phyloP scores from a whole-genome alignment of 2,329 filamentous ascomycete species.

The Xylariomycetidae sp. region DNA sequence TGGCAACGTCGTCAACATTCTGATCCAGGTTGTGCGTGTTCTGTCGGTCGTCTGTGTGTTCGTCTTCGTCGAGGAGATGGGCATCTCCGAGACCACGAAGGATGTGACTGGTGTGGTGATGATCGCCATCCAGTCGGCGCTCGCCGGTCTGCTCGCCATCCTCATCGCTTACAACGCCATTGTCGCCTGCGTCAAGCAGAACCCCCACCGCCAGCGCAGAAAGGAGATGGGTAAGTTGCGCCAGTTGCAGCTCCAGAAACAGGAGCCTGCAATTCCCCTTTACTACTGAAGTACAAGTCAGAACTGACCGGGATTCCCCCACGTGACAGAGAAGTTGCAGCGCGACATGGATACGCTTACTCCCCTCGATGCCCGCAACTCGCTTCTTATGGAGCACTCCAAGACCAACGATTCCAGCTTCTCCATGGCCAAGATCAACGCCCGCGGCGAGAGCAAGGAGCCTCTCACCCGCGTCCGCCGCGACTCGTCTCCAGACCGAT shows the following conservation, averaged over 20 bases:
- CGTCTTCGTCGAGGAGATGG: slow-evolving; percentile 89
- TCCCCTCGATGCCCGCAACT: slow-evolving; percentile 80
- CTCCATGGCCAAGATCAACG: slow-evolving; percentile 35
- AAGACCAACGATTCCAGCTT: slow-evolving; percentile 34
- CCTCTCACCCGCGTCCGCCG: slow-evolving; percentile 11
- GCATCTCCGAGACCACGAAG: slow-evolving; percentile 84
- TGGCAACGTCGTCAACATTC: slow-evolving; percentile 87
- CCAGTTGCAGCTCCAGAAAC: slow-evolving; percentile 1
- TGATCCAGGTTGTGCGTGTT: slow-evolving; percentile 83
- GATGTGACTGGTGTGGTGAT: slow-evolving; percentile 90
- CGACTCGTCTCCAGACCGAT: slow-evolving; percentile 29
- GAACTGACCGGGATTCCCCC: slow-evolving; percentile 16
- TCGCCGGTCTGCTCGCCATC: slow-evolving; percentile 79
- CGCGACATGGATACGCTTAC: slow-evolving; percentile 78
- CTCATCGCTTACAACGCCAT: slow-evolving; percentile 86
- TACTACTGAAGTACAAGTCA: neutral
- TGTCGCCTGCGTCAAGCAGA: slow-evolving; percentile 74
- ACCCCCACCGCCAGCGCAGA: slow-evolving; percentile 81
- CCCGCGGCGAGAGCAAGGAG: slow-evolving; percentile 29
- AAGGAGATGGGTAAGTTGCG: slow-evolving; percentile 75
- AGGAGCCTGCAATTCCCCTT: neutral
- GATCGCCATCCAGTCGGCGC: slow-evolving; percentile 79
- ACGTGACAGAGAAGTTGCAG: slow-evolving; percentile 61
- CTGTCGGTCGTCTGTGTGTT: slow-evolving; percentile 84
- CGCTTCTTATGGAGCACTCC: slow-evolving; percentile 63